Percentiles rank a stretch among this genome's conserved stretches.
Conservation (phyloP, 2,329 filamentous ascomycete species). For the Arthrobotrys iridis region DNA sequence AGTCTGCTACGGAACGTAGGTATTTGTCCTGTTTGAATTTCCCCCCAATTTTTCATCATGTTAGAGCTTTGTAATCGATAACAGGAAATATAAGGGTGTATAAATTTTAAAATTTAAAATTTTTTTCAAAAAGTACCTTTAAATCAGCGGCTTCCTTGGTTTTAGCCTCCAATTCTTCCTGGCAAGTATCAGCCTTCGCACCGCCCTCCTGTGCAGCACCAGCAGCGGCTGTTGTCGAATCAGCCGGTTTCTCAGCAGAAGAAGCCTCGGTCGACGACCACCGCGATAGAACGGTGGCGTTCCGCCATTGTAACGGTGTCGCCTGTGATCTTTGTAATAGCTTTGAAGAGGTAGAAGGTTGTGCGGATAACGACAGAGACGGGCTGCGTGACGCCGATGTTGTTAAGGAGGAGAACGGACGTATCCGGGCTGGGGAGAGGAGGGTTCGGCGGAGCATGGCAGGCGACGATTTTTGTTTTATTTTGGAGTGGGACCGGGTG, state of each 20-base stretch:
- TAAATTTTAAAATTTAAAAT: too few species aligned
- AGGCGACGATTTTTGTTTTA: neutral
- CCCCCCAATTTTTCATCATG: neutral
- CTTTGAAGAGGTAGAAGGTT: constrained; percentile 16
- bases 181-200: constrained; percentile 62
- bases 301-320: constrained; percentile 50
- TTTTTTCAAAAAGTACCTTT: too few species aligned
- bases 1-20: constrained; percentile 92
- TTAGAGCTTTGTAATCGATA: too few species aligned
- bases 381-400: constrained; percentile 55
- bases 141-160: constrained; percentile 79
- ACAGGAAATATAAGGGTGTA: too few species aligned
- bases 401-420: constrained; percentile 59
- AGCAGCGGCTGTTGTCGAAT: constrained; percentile 60
- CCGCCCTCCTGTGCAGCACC: too few species aligned
- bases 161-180: constrained; percentile 75
- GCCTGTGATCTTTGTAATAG: constrained; percentile 24
- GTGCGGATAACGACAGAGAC: constrained; percentile 22
- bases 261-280: constrained; percentile 54
- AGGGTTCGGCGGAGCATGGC: constrained; percentile 47
- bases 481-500: neutral
- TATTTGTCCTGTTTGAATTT: constrained; percentile 87
- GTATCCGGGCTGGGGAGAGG: constrained; percentile 50
- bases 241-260: constrained; percentile 59
- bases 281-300: constrained; percentile 32